Conservation (phyloP, 176 grass and related monocot genomes). For the Miscanthus lutarioriparius region DNA sequence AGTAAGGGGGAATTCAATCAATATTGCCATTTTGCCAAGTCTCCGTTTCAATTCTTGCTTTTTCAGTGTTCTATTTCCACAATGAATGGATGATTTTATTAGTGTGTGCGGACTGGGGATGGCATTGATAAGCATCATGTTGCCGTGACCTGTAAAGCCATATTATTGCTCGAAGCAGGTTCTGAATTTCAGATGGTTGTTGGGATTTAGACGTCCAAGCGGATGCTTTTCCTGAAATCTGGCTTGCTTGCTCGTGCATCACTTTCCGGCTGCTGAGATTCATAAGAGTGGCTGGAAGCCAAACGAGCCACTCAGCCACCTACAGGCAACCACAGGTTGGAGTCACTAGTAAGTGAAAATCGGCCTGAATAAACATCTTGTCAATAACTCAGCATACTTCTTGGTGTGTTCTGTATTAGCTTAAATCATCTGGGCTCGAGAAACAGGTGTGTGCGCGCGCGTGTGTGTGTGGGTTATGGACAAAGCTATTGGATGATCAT, state of each 20-base stretch:
- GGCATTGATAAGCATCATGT: background rate
- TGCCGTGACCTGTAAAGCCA: background rate
- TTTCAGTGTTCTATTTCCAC: background rate
- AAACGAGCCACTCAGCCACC: background rate
- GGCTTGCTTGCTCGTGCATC: background rate
- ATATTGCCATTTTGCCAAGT: conserved; percentile 20
- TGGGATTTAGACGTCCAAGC: background rate
- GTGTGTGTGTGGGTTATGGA: background rate
- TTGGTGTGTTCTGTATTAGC: background rate
- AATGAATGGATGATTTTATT: background rate
- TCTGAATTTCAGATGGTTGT: conserved; percentile 5
- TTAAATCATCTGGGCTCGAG: background rate
- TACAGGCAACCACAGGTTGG: background rate
- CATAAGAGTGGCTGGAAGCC: background rate
- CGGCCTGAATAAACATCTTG: background rate
- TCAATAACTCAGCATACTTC: background rate
- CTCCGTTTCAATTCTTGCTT: background rate
- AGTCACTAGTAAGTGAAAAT: background rate
- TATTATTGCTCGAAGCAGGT: background rate
- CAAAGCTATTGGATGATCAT: background rate
- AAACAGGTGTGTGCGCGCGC: background rate
- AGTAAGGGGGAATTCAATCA: conserved; percentile 21
- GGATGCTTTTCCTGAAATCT: background rate
- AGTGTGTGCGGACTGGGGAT: background rate
- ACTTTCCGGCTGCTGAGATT: background rate